phyloP scores from a whole-genome alignment of 768 basidiomycete genomes.

The Lyophyllum atratum region DNA sequence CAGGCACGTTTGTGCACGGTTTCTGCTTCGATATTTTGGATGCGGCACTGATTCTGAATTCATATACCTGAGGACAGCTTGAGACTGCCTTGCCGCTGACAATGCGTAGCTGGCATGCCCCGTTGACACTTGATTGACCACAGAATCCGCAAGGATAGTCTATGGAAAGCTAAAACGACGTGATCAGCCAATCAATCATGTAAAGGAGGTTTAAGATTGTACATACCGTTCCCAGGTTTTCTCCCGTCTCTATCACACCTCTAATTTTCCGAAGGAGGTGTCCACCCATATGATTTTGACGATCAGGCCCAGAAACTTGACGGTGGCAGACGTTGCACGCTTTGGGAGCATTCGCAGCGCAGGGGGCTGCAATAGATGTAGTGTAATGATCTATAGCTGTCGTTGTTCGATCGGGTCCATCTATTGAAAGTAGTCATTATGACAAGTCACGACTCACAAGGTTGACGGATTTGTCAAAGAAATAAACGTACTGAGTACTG shows the following conservation, averaged over 20 bases:
- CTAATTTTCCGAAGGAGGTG: conserved; percentile 15
- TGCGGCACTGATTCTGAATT: conserved; percentile 13
- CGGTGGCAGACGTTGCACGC: conserved; percentile 13
- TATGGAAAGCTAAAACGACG: conserved; percentile 13
- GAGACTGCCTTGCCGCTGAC: conserved; percentile 18
- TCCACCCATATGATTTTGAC: conserved; percentile 21
- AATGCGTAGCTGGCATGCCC: conserved; percentile 3
- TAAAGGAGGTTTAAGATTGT: not conserved
- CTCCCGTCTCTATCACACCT: conserved; percentile 6
- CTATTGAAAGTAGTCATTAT: too few relatives aligned
- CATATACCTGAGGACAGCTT: conserved; percentile 12
- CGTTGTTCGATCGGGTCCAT: not conserved
- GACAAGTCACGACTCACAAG: too few relatives aligned
- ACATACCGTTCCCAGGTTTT: not conserved
- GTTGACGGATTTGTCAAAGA: too few relatives aligned
- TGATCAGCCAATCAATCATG: not conserved
- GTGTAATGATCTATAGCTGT: not conserved
- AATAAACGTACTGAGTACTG: too few relatives aligned
- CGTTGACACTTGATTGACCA: conserved; percentile 1
- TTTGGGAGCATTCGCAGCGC: not conserved
- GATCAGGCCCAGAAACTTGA: conserved; percentile 5
- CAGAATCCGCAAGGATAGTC: conserved; percentile 28
- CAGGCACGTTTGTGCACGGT: conserved; percentile 29
- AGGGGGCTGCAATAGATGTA: not conserved
- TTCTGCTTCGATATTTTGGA: conserved; percentile 16